Conservation (phyloP, 768 basidiomycete species). For the Hygrophorus russula region DNA sequence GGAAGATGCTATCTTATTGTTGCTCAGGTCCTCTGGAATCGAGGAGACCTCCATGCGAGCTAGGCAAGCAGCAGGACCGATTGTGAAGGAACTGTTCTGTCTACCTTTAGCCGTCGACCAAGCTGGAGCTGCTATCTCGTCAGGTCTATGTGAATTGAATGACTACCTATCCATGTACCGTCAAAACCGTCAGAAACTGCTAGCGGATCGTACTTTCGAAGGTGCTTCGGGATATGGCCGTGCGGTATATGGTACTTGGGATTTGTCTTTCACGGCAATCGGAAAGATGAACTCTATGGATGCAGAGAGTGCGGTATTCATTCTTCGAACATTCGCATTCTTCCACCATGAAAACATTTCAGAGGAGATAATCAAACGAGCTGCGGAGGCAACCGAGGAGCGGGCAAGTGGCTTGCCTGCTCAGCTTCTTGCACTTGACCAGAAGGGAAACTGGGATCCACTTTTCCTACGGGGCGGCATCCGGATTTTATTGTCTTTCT, state of each 20-base stretch:
- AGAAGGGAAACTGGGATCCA: slow-evolving; percentile 9
- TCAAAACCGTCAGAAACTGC: slow-evolving; percentile 3
- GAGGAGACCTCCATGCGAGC: not conserved
- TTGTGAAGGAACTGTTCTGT: slow-evolving; percentile 5
- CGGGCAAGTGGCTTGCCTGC: not conserved
- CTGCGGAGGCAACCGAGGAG: slow-evolving; percentile 2
- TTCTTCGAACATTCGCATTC: slow-evolving; percentile 11
- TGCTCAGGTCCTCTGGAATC: slow-evolving; percentile 9
- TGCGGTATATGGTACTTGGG: slow-evolving; percentile 12
- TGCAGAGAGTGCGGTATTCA: slow-evolving; percentile 10
- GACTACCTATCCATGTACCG: slow-evolving; percentile 10
- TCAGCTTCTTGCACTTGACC: not conserved
- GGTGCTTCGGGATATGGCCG: slow-evolving; percentile 9
- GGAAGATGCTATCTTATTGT: slow-evolving; percentile 9
- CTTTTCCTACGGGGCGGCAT: slow-evolving; percentile 10
- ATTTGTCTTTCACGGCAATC: slow-evolving; percentile 10
- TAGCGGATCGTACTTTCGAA: slow-evolving; percentile 4
- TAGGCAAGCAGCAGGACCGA: slow-evolving; percentile 2
- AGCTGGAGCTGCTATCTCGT: slow-evolving; percentile 11
- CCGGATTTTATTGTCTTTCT: slow-evolving; percentile 9
- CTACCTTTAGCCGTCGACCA: slow-evolving; percentile 11
- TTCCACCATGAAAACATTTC: slow-evolving; percentile 11
- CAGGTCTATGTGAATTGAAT: slow-evolving; percentile 7
- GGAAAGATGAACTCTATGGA: slow-evolving; percentile 3
- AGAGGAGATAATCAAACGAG: slow-evolving; percentile 8